Percentiles rank a stretch among this genome's conserved stretches.
These are phyloP conservation scores for Aspergillus campestris DNA, from an alignment of 495 filamentous ascomycete genomes.

Conservation along the genomic window DNA sequence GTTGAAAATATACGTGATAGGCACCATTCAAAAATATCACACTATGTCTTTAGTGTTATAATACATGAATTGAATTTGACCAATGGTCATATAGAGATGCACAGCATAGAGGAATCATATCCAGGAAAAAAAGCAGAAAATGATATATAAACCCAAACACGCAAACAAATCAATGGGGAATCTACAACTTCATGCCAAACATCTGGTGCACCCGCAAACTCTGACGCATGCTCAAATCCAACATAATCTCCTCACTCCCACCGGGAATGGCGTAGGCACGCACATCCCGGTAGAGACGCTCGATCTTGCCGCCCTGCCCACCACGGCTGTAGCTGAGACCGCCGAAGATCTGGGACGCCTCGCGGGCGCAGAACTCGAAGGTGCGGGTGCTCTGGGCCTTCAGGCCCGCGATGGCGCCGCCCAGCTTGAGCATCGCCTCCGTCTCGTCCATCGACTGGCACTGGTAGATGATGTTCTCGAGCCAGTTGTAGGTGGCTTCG, in stretches of 20 bases:
- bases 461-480: constrained; percentile 95
- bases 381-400: constrained; percentile 90
- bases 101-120: neutral
- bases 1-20: no score
- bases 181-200: constrained; percentile 91
- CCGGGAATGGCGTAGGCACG: constrained; percentile 95
- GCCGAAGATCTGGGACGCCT: constrained; percentile 96
- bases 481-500: constrained; percentile 91
- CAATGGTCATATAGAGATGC: neutral
- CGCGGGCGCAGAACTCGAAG: constrained; percentile 95
- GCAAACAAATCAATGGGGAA: constrained; percentile 4
- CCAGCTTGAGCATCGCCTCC: constrained; percentile 91
- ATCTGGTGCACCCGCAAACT: constrained; percentile 81
- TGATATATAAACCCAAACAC: neutral
- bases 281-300: constrained; percentile 94
- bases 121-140: constrained; percentile 3
- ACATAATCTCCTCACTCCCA: constrained; percentile 97
- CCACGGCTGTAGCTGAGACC: constrained; percentile 88
- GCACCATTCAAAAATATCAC: no score
- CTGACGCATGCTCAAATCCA: constrained; percentile 93
- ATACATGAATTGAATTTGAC: neutral
- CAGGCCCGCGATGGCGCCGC: constrained; percentile 85
- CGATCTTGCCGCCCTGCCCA: constrained; percentile 92
- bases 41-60: no score
- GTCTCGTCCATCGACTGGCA: constrained; percentile 86